Conservation (phyloP, 257 asterid species). For the Solanum pennellii region DNA sequence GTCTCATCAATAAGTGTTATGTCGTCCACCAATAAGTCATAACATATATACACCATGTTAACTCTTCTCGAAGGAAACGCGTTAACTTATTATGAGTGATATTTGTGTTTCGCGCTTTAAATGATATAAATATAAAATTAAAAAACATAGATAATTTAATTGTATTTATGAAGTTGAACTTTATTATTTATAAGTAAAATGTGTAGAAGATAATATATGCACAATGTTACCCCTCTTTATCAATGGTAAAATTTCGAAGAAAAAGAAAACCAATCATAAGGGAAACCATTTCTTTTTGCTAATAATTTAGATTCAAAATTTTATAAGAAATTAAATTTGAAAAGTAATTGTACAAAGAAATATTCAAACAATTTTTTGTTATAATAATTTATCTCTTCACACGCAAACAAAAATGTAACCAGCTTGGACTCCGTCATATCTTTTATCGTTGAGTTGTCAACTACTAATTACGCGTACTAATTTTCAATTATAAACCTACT, state of each 20-base stretch:
- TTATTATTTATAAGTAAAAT: neutral
- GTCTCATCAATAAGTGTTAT: no score
- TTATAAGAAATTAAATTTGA: neutral
- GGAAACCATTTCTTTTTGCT: conserved; percentile 3
- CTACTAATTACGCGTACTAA: neutral
- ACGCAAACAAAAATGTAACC: neutral
- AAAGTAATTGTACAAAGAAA: neutral
- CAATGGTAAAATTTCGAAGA: neutral
- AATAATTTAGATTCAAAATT: neutral
- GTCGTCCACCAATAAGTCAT: no score
- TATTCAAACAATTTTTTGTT: neutral
- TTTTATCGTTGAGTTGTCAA: neutral
- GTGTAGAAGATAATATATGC: no score
- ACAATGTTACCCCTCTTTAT: neutral
- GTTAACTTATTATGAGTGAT: no score
- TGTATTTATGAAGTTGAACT: neutral
- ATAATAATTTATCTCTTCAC: neutral
- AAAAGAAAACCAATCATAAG: neutral
- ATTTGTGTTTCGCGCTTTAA: neutral
- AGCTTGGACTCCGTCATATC: neutral
- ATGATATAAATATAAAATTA: no score
- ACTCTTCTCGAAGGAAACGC: fast-evolving
- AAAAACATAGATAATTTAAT: no score
- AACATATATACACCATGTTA: neutral
- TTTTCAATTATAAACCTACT: neutral